Base-by-base conservation (phyloP, 202 grass and related monocot species). In the Miscanthus sacchariflorus region DNA sequence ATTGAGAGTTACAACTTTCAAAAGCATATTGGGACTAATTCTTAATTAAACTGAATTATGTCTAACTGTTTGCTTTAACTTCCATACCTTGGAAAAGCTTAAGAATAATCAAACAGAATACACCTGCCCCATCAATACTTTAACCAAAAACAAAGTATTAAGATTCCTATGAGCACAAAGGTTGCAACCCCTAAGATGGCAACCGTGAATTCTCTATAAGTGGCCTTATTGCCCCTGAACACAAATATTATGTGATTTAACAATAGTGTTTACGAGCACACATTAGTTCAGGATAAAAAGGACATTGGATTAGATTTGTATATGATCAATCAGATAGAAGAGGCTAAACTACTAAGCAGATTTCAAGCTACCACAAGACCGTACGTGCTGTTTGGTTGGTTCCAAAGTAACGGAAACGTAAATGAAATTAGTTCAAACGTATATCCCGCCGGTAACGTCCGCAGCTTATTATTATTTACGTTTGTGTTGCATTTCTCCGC, bases 101-200 rank as follows among this genome's bases (percentile, higher is more conserved):
- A 5, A 2, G 7, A 71, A 59, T 59, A 42, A 86, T 28, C 39
- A 0, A 80, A 87, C 56, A 72, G n/a, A 65, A 73, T 65, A 42
- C 0, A 35, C 67, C 7, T 52, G 66, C n/a, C 12, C n/a, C 14
- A 42, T 1, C 40, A 52, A 2, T 5, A 17, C 5, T 68, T 74
- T 23, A 23, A 0, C 59, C 59, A 10, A 24, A 19, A 19, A 9
- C 28, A 27, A 1, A 74, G 54, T 0, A 74, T 28, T 27, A 38
- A 33, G 1, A 39, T 39, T 38, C 28, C 49, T 14, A 27, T 10
- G 24, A 13, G 10, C 27, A 48, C n/a, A 81, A 81, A 45, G 3
- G 52, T 12, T 28, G 1, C 19, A 38, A 58, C 27, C 3, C 35
- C 7, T 65, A 59, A 61, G 38, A 75, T 42, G 28, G 24, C n/a